A percentile compares a stretch with the other conserved stretches of the same genome.
These are phyloP conservation scores for Penicillium hesseltinei DNA, from an alignment of 2,329 filamentous ascomycete genomes.

Conservation along the genomic window DNA sequence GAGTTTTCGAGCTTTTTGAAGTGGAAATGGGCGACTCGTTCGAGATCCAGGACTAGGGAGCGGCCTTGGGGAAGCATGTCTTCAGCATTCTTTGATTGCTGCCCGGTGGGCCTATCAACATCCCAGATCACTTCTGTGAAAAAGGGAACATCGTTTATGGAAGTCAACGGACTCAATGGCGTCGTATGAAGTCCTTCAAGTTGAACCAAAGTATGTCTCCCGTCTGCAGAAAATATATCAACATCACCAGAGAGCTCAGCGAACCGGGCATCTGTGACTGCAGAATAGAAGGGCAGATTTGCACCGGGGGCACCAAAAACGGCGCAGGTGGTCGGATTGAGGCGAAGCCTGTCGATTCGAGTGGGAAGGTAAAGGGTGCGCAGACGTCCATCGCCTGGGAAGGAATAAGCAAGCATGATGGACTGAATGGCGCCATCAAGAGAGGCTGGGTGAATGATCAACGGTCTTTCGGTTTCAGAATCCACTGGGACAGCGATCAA, in stretches of 20 bases:
- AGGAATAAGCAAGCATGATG: slow-evolving; percentile 23
- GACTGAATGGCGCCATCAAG: slow-evolving; percentile 23
- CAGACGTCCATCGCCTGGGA: slow-evolving; percentile 22
- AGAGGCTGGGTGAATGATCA: slow-evolving; percentile 18
- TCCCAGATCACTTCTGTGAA: slow-evolving; percentile 22
- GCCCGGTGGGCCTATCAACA: slow-evolving; percentile 13
- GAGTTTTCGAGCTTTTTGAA: slow-evolving; percentile 10
- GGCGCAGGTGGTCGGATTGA: slow-evolving; percentile 15
- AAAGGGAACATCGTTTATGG: slow-evolving; percentile 17
- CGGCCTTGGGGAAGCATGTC: background rate
- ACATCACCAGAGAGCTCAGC: slow-evolving; percentile 26
- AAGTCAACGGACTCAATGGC: slow-evolving; percentile 16
- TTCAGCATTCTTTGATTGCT: background rate
- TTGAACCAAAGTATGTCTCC: slow-evolving; percentile 17
- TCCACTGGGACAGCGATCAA: slow-evolving; percentile 14
- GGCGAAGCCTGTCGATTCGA: slow-evolving; percentile 16
- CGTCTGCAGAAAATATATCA: slow-evolving; percentile 20
- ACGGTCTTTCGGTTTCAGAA: background rate
- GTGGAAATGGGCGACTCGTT: slow-evolving; percentile 22
- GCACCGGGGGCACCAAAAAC: slow-evolving; percentile 7
- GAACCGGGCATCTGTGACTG: slow-evolving; percentile 14
- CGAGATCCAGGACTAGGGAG: slow-evolving; percentile 9
- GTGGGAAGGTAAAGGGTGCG: slow-evolving; percentile 24
- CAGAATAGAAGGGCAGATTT: slow-evolving; percentile 19
- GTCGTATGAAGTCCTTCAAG: slow-evolving; percentile 24